Evolutionary conservation across 2,329 filamentous ascomycete genomes (phyloP).

Genomic region (Penicillium sclerotigenum): DNA sequence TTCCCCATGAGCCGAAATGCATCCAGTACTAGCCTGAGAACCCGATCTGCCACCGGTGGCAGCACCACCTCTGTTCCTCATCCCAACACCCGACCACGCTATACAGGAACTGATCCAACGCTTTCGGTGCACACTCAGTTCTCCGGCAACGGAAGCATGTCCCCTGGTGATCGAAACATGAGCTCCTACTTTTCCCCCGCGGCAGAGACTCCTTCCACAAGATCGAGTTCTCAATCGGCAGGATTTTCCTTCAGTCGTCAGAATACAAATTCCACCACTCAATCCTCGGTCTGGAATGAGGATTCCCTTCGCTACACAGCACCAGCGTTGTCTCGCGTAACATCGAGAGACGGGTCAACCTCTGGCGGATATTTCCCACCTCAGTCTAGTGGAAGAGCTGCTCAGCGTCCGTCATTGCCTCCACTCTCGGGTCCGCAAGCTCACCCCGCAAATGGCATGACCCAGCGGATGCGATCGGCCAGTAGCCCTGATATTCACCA

Average conservation of each 20-base stretch:
- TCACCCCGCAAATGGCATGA: constrained; percentile 50
- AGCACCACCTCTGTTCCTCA: constrained; percentile 41
- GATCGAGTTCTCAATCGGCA: constrained; percentile 48
- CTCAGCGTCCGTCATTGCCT: constrained; percentile 74
- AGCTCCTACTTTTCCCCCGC: constrained; percentile 93
- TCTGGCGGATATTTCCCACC: constrained; percentile 61
- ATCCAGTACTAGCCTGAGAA: constrained; percentile 71
- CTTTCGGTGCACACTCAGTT: constrained; percentile 68
- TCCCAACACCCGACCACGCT: constrained; percentile 58
- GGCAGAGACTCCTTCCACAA: constrained; percentile 62
- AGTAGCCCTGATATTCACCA: constrained; percentile 93
- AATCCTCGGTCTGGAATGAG: constrained; percentile 58
- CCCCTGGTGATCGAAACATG: constrained; percentile 60
- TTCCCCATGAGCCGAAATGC: constrained; percentile 63
- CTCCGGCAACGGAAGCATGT: constrained; percentile 47
- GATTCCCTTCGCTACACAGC: constrained; percentile 80
- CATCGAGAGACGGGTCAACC: constrained; percentile 72
- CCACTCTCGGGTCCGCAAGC: constrained; percentile 58
- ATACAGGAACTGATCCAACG: constrained; percentile 61
- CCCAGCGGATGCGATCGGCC: constrained; percentile 79
- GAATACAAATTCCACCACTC: constrained; percentile 59
- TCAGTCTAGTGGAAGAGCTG: constrained; percentile 55
- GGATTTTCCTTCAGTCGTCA: constrained; percentile 80
- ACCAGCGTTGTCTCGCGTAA: constrained; percentile 75
- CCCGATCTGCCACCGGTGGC: constrained; percentile 70